Evolutionary conservation across 495 filamentous ascomycete genomes (phyloP).

Genomic region (Jackrogersella multiformis): DNA sequence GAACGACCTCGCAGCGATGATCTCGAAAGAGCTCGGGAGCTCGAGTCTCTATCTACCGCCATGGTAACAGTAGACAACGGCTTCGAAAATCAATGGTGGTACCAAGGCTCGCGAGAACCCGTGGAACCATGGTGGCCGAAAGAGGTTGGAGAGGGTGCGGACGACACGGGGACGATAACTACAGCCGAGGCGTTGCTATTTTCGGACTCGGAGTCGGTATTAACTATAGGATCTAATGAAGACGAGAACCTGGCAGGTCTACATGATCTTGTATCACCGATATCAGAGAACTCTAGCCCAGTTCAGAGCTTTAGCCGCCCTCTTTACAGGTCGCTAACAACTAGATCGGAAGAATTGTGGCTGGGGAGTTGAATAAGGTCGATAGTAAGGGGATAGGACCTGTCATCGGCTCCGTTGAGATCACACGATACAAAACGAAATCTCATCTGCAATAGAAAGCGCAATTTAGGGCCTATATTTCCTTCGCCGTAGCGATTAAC

Average conservation of each 20-base stretch:
- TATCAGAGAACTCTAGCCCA: constrained; percentile 30
- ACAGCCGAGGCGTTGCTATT: constrained; percentile 38
- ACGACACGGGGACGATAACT: constrained; percentile 15
- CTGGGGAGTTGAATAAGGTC: constrained; percentile 16
- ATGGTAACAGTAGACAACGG: constrained; percentile 67
- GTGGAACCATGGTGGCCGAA: constrained; percentile 27
- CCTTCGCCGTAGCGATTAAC: too few species aligned
- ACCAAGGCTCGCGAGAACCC: constrained; percentile 50
- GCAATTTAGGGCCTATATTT: too few species aligned
- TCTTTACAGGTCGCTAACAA: constrained; percentile 32
- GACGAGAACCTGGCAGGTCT: constrained; percentile 11
- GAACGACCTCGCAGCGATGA: constrained; percentile 31
- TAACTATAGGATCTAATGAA: constrained; percentile 14
- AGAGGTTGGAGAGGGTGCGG: constrained; percentile 17
- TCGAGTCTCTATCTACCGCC: constrained; percentile 59
- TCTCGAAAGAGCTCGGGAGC: constrained; percentile 48
- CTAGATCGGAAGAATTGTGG: constrained; percentile 39
- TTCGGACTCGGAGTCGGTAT: constrained; percentile 30
- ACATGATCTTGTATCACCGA: constrained; percentile 32
- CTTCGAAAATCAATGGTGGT: constrained; percentile 63
- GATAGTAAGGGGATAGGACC: background rate
- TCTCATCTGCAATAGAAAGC: background rate
- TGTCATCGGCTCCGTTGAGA: background rate
- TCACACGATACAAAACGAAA: background rate
- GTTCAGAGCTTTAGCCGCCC: constrained; percentile 21